Evolutionary conservation across 2,329 filamentous ascomycete genomes (phyloP).

Genomic region (Sporothrix euskadiensis): DNA sequence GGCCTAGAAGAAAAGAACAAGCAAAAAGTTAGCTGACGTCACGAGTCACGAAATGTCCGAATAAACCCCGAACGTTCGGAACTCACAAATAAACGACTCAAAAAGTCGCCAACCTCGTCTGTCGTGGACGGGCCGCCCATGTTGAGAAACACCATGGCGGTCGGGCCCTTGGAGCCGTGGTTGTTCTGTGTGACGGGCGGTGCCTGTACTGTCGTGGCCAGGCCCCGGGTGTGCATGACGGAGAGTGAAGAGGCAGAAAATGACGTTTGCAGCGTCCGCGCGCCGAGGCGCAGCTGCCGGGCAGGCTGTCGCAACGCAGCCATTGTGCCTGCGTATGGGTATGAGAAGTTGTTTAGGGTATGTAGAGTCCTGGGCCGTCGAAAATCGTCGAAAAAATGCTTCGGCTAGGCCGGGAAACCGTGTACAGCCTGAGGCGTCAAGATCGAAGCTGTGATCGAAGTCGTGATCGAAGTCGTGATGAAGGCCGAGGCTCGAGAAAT

Average conservation of each 20-base stretch:
- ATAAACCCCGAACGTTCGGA: background rate
- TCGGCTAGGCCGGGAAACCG: background rate
- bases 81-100: slow-evolving; percentile 87
- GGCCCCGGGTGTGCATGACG: slow-evolving; percentile 45
- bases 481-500: slow-evolving; percentile 1
- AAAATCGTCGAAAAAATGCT: background rate
- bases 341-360: no score
- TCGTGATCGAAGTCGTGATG: background rate
- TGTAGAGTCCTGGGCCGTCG: background rate
- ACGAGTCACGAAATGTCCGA: background rate
- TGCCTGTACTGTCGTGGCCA: slow-evolving; percentile 58
- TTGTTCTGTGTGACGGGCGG: slow-evolving; percentile 80
- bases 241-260: background rate
- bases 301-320: slow-evolving; percentile 44
- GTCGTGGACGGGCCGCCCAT: slow-evolving; percentile 95
- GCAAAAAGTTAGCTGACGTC: background rate
- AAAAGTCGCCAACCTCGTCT: slow-evolving; percentile 83
- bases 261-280: slow-evolving; percentile 10
- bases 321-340: slow-evolving; percentile 7
- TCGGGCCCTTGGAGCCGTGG: slow-evolving; percentile 71
- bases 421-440: background rate
- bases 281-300: slow-evolving; percentile 28
- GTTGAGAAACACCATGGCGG: slow-evolving; percentile 98
- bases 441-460: background rate
- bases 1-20: slow-evolving; percentile 54